Percentiles rank a stretch among this genome's conserved stretches.
Evolutionary conservation across 2,329 filamentous ascomycete species (phyloP).

Genomic region (Emergomyces orientalis): DNA sequence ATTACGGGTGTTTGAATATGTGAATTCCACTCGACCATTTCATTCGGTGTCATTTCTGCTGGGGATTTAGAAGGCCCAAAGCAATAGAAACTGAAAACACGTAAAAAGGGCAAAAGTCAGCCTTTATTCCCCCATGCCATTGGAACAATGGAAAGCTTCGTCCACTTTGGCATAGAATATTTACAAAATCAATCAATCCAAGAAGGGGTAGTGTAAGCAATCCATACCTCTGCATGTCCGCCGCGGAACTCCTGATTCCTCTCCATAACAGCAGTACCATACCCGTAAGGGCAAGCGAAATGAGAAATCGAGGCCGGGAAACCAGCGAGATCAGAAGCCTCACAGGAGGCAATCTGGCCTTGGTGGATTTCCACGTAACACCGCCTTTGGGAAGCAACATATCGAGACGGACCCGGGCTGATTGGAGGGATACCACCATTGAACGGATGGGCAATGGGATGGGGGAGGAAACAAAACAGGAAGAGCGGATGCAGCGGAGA

Average conservation of each 20-base stretch:
- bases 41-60: conserved; percentile 88
- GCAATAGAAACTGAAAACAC: conserved; percentile 74
- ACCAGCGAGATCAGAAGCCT: conserved; percentile 62
- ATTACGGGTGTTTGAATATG: conserved; percentile 87
- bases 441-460: neutral
- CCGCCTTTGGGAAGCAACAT: conserved; percentile 86
- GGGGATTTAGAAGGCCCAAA: conserved; percentile 93
- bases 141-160: too few relatives aligned
- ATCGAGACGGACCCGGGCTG: neutral
- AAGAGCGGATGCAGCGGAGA: neutral
- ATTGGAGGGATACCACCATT: conserved; percentile 6
- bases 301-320: conserved; percentile 67
- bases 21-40: conserved; percentile 78
- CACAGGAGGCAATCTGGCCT: conserved; percentile 65
- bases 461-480: neutral
- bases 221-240: conserved; percentile 80
- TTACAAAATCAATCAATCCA: conserved; percentile 3
- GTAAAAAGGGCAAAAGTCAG: conserved; percentile 10
- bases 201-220: conserved; percentile 1
- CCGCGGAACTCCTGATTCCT: conserved; percentile 67
- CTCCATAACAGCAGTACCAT: conserved; percentile 78
- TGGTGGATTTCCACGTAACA: conserved; percentile 85
- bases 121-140: neutral
- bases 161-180: too few relatives aligned
- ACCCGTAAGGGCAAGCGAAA: conserved; percentile 60